phyloP scores from a whole-genome alignment of 2,329 filamentous ascomycete genomes.

The Colletotrichum nymphaeae region DNA sequence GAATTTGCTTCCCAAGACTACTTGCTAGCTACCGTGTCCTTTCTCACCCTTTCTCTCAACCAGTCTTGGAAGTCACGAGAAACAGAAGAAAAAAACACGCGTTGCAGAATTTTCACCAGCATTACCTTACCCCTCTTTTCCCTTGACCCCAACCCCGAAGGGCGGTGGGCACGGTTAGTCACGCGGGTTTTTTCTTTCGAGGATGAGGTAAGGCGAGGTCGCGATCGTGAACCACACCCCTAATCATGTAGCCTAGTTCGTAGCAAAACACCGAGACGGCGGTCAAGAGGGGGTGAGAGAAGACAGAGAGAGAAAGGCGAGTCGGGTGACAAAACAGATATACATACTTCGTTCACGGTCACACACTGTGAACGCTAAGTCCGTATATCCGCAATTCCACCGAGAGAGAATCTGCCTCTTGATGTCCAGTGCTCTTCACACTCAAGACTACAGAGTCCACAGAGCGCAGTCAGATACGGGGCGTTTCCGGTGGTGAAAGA shows the following conservation, averaged over 20 bases:
- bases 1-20: not conserved
- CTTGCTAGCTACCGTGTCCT: not conserved
- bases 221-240: not conserved
- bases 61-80: not conserved
- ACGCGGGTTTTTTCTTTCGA: not conserved
- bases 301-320: not conserved
- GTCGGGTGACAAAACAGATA: not conserved
- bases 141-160: not conserved
- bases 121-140: not conserved
- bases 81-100: not conserved
- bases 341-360: not conserved
- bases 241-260: not conserved
- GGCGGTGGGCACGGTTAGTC: not conserved
- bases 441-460: not conserved
- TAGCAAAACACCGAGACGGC: not conserved
- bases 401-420: not conserved
- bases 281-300: not conserved
- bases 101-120: conserved; percentile 15
- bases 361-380: not conserved
- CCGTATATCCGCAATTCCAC: not conserved
- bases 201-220: not conserved
- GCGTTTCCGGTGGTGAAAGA: not conserved
- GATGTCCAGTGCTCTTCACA: too few relatives aligned
- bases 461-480: not conserved
- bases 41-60: not conserved